A percentile compares a stretch with the other conserved stretches of the same genome.
phyloP scores from a whole-genome alignment of 1,284 basidiomycete species.

The Leccinum ponderosum region DNA sequence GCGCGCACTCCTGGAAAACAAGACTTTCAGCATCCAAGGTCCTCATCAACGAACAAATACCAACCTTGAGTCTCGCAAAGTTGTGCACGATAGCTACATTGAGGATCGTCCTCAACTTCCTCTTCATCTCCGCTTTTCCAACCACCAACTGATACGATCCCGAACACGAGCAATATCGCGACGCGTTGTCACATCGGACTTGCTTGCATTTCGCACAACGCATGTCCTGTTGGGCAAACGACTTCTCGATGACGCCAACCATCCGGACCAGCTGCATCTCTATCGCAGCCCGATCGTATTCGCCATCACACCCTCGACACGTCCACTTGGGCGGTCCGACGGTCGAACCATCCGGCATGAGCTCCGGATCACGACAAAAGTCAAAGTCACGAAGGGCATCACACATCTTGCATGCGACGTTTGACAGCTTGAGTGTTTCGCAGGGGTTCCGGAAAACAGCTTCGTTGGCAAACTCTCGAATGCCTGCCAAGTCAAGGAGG shows the following conservation, averaged over 20 bases:
- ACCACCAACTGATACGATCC: constrained; percentile 77
- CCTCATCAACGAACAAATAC: constrained; percentile 13
- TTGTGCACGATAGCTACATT: constrained; percentile 79
- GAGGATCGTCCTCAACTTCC: constrained; percentile 75
- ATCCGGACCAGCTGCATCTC: constrained; percentile 86
- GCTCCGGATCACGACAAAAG: constrained; percentile 90
- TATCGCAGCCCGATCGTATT: constrained; percentile 85
- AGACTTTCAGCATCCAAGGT: constrained; percentile 9
- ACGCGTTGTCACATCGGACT: constrained; percentile 85
- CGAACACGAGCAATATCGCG: constrained; percentile 86
- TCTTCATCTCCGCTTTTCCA: constrained; percentile 67
- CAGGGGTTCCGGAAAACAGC: constrained; percentile 92
- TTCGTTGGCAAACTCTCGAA: constrained; percentile 86
- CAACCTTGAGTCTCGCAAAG: constrained; percentile 64
- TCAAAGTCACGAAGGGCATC: constrained; percentile 91
- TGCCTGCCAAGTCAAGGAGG: constrained; percentile 84
- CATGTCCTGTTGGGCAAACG: constrained; percentile 89
- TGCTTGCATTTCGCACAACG: constrained; percentile 87
- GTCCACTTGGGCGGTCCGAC: constrained; percentile 57
- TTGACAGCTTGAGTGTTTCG: constrained; percentile 84
- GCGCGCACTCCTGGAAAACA: constrained; percentile 51
- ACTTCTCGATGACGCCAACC: constrained; percentile 70
- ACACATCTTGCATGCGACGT: constrained; percentile 91
- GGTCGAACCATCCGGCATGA: constrained; percentile 62
- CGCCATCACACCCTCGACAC: constrained; percentile 74